Evolutionary conservation across 192 early-diverging fungal genomes (phyloP), one percentile per base, ranked within the genome.

Genomic region (Martensiomyces pterosporus): DNA sequence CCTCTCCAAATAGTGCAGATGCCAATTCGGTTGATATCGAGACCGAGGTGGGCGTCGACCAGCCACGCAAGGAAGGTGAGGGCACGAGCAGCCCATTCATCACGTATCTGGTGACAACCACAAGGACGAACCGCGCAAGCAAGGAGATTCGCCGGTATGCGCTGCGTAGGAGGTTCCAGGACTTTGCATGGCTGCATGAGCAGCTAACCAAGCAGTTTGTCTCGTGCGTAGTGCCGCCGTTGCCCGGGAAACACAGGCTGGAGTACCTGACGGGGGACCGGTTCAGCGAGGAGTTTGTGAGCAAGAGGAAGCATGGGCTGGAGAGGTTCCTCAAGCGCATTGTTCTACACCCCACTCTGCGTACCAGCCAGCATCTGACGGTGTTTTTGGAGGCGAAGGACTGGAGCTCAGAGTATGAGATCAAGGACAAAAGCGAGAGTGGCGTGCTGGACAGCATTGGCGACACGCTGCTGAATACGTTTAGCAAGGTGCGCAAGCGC

Each of bases 261-360:
- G 91, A 93, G 65, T 98, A 96, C 55, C 71, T 98, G 15, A 95
- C 90, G 17, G 96, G 96, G 5, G 92, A 97, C 66, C 78, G 96
- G 25, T 98, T 98, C 68, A 84, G 85, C 55, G 64, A 79, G 6
- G 93, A 97, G 27, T 98, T 98, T 82, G 82, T 96, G 14, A 83
- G 86, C 48, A 85, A 84, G 70, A 76, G 94, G 23, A 69, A 71
- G 50, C 41, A 66, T 19, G 83, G 85, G 47, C 73, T 98, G 39
- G 88, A 96, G 62, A 80, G 88, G 57, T 94, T 93, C 58, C 60
- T 97, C 40, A 62, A 86, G 45, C 82, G 94, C 32, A 67, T 95
- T 37, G 72, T 83, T 24, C 71, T 84, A 21, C 94, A 96, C 64
- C 94, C 93, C 29, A 57, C 78, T 12, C 70, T 95, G 47, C 86